Evolutionary conservation across 192 early-diverging fungal genomes (phyloP), one percentile per base, ranked within the genome.

Genomic region (Backusella westeae): DNA sequence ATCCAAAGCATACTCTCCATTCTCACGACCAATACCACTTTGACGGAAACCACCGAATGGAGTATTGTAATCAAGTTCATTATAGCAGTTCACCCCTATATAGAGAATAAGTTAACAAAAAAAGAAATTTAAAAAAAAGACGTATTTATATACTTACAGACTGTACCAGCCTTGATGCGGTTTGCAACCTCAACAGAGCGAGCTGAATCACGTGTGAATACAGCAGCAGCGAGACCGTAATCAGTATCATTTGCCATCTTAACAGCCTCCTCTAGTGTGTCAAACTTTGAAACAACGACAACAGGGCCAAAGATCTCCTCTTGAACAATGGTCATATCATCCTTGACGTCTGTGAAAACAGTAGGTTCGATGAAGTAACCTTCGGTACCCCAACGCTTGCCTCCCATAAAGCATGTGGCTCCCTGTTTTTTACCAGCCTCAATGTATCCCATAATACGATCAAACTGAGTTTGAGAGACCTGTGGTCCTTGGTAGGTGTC

Each of bases 271-370:
- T 92, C 93, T 34, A 91, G 83, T 12, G 86, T 87, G 21, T 87
- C 85, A 74, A 96, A 96, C 44, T 92, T 91, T 77, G 87, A 78
- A 7, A 96, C 84, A 67, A 86, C 88, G 17, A 93, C 88, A 9
- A 96, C 95, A 7, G 94, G 95, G 15, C 94, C 93, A 86, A 96
- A 96, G 63, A 95, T 93, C 81, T 96, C 93, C 69, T 96, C 93
- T 71, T 89, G 81, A 68, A 90, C 84, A 21, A 93, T 81, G 23
- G 74, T 84, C 81, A 88, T 83, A 0, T 75, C 73, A 6, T 90
- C 87, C 44, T 85, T 83, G 59, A 85, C 85, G 73, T 90, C 86
- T 1, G 89, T 86, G 78, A 94, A 92, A 34, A 96, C 85, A 8
- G 94, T 94, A 7, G 95, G 95, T 52, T 89, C 83, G 67, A 96